Conservation (phyloP, 2,329 filamentous ascomycete species). For the Myriosclerotinia scirpicola region DNA sequence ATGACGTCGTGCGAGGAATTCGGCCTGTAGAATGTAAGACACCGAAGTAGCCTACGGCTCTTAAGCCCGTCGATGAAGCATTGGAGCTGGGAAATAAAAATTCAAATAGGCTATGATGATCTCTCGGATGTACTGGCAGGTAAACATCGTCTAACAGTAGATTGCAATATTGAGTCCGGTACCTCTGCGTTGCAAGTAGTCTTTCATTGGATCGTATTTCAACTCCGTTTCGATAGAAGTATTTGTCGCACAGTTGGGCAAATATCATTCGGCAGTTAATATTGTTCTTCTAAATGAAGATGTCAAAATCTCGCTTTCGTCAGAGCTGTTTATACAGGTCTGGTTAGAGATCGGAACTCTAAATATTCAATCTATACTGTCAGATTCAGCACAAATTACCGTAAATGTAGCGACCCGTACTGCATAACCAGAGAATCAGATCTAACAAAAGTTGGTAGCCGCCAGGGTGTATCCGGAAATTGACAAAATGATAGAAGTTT, state of each 20-base stretch:
- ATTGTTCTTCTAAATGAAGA: neutral
- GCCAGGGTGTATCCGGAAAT: neutral
- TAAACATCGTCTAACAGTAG: neutral
- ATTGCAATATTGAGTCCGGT: neutral
- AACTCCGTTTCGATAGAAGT: neutral
- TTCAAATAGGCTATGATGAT: neutral
- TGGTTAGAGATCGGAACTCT: neutral
- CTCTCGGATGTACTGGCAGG: neutral
- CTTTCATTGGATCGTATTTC: neutral
- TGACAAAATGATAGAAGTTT: neutral
- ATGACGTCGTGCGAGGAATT: neutral
- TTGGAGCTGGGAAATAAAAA: neutral
- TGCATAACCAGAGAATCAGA: neutral
- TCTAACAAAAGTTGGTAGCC: neutral
- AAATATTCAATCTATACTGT: neutral
- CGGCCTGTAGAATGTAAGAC: constrained; percentile 5
- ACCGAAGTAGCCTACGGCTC: constrained; percentile 1
- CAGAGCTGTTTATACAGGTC: neutral
- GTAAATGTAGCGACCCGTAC: neutral
- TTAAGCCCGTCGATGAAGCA: neutral
- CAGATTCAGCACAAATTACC: neutral
- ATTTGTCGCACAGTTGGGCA: neutral
- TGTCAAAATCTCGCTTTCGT: neutral
- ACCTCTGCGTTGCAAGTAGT: neutral
- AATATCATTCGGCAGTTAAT: neutral